Conservation (phyloP, 176 grass and related monocot genomes). For the Eleusine indica region DNA sequence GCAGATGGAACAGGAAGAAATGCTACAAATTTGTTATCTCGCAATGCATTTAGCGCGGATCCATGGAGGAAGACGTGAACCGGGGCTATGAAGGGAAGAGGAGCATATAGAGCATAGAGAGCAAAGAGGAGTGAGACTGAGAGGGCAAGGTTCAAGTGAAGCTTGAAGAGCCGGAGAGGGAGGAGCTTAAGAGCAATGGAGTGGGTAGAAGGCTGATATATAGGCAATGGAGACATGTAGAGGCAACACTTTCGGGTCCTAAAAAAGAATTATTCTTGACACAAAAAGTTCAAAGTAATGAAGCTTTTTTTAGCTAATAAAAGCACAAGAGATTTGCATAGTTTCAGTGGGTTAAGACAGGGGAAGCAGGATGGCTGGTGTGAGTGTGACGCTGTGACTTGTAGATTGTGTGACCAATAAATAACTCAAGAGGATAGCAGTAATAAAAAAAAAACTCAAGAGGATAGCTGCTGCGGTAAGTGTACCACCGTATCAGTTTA, state of each 20-base stretch:
- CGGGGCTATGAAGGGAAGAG: conserved; percentile 32
- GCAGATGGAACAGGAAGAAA: conserved; percentile 34
- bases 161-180: background rate
- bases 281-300: conserved; percentile 12
- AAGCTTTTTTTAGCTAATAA: background rate
- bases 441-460: background rate
- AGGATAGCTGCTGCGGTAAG: background rate
- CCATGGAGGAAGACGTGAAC: conserved; percentile 31
- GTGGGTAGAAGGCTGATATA: conserved; percentile 45
- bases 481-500: background rate
- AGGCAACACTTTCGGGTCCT: conserved; percentile 15
- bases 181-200: conserved; percentile 29
- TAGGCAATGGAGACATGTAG: conserved; percentile 18
- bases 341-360: conserved; percentile 11
- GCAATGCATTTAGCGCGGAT: conserved; percentile 57
- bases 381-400: background rate
- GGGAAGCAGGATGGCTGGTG: conserved; percentile 17
- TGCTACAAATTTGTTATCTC: conserved; percentile 8
- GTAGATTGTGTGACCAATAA: background rate
- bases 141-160: background rate
- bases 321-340: conserved; percentile 11
- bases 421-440: background rate
- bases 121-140: background rate
- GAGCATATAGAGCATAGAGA: conserved; percentile 22
- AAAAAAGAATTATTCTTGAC: conserved; percentile 17